These are phyloP conservation scores for Coemansia sp. DNA, from an alignment of 192 early-diverging fungal species.

Conservation along the genomic window DNA sequence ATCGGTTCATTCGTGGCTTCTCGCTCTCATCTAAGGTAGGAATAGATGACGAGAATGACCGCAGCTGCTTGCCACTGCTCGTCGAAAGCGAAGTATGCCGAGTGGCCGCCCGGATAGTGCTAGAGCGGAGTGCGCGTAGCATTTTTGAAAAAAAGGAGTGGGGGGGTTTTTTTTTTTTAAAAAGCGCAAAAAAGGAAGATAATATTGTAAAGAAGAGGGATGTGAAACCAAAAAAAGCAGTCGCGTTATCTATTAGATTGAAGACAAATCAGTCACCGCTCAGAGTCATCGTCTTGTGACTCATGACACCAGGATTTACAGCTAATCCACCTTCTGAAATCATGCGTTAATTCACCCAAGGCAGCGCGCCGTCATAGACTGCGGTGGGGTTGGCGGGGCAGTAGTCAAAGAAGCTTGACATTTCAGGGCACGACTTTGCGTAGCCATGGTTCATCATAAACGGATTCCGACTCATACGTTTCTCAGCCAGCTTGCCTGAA, in stretches of 20 bases:
- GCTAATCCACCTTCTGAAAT: neutral
- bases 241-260: neutral
- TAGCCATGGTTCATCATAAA: constrained; percentile 44
- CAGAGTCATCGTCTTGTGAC: neutral
- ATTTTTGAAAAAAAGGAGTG: constrained; percentile 10
- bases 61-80: neutral
- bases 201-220: neutral
- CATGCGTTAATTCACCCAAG: constrained; percentile 39
- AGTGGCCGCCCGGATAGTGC: neutral
- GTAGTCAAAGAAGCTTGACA: constrained; percentile 41
- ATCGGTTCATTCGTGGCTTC: constrained; percentile 71
- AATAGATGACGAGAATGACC: constrained; percentile 14
- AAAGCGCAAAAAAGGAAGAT: neutral
- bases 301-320: neutral
- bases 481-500: constrained; percentile 31
- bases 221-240: neutral
- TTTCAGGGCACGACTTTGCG: constrained; percentile 47
- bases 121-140: constrained; percentile 28
- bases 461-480: constrained; percentile 40
- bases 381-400: constrained; percentile 36
- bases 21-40: constrained; percentile 14
- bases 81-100: too few relatives aligned
- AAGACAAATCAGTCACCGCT: neutral
- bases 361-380: constrained; percentile 44
- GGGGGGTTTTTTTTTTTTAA: neutral